Base-by-base conservation (phyloP, 495 filamentous ascomycete species). In the Saxophila tyrrhenica region DNA sequence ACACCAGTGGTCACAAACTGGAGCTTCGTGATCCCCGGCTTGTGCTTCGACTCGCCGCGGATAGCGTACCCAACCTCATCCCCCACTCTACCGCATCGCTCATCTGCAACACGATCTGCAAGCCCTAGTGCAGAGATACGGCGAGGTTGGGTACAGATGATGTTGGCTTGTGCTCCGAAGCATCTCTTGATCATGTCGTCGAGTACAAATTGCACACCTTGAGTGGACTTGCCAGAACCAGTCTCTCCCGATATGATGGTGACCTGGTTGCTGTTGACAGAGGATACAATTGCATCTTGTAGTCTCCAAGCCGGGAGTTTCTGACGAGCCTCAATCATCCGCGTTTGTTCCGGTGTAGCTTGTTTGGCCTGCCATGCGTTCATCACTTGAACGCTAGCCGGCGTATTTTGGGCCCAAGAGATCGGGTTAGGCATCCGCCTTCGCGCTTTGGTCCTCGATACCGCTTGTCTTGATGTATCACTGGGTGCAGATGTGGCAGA, bases 1-100 rank as follows among this genome's bases (percentile, higher is more conserved):
- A 98, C 91, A 77, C 92, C 92, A 23, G 92, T 97, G 0, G 92
- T 98, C 39, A 96, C 86, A 64, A 98, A 98, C 0, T 86, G 92
- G 58, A 96, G 90, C 67, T 85, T 94, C 0, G 92, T 98, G 1
- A 74, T 70, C 13, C 79, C 81, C 20, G 69, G 62, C 50, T 72
- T 81, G 44, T 74, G 69, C 65, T 85, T 89, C 39, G 84, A 87
- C 64, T 97, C 92, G 39, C 92, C 92, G 38, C 94, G 80, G 59
- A 98, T 97, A n/a, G 84, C 76, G 65, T 95, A 98, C 9, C 92
- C 92, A 35, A 98, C 79, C 66, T 98, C 92, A 51, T 87, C 82
- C 0, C 92, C 92, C 11, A 97, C 81, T 29, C 64, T 67, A 0
- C 81, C 76, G 66, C 87, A 94, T 42, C 92, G 81, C 67, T 98